A percentile compares a stretch with the other conserved stretches of the same genome.
phyloP scores from a whole-genome alignment of 768 basidiomycete genomes.

The Kwoniella pini region DNA sequence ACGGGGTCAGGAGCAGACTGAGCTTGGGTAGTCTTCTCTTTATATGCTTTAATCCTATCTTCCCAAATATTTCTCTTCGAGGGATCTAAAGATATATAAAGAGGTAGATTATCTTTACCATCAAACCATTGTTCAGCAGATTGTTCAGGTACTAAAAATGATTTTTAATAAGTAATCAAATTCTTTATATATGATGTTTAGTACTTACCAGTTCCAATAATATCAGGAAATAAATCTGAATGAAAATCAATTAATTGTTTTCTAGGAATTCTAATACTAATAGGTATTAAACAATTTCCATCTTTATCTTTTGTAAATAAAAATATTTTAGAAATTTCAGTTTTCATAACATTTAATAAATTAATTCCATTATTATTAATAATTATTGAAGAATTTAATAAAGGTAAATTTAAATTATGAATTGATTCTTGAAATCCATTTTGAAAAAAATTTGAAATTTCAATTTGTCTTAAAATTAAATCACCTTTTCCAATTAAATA shows the following conservation, averaged over 20 bases:
- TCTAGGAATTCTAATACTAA: conserved; percentile 51
- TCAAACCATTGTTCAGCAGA: conserved; percentile 28
- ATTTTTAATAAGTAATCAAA: too few species aligned
- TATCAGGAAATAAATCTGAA: conserved; percentile 52
- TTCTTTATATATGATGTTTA: too few species aligned
- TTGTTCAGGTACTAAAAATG: conserved; percentile 41
- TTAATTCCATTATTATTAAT: too few species aligned
- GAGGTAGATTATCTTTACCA: conserved; percentile 28
- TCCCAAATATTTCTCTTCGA: conserved; percentile 33
- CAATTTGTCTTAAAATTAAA: conserved; percentile 53
- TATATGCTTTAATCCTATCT: conserved; percentile 6
- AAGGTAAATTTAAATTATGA: conserved; percentile 37
- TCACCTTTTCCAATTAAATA: conserved; percentile 54
- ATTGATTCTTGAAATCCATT: conserved; percentile 46
- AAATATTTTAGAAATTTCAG: conserved; percentile 51
- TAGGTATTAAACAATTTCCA: conserved; percentile 50
- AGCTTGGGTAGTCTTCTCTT: neutral
- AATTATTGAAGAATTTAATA: conserved; percentile 42
- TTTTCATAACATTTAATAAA: conserved; percentile 52
- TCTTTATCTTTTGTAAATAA: conserved; percentile 48
- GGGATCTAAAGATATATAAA: conserved; percentile 37
- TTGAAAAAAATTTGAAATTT: conserved; percentile 34
- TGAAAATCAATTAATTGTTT: conserved; percentile 56
- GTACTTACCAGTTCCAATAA: conserved; percentile 32
- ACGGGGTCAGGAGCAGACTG: too few species aligned